Evolutionary conservation across 805 yeast species (phyloP), one percentile per base, ranked within the genome.

Genomic region (Saturnispora kantuleensis): DNA sequence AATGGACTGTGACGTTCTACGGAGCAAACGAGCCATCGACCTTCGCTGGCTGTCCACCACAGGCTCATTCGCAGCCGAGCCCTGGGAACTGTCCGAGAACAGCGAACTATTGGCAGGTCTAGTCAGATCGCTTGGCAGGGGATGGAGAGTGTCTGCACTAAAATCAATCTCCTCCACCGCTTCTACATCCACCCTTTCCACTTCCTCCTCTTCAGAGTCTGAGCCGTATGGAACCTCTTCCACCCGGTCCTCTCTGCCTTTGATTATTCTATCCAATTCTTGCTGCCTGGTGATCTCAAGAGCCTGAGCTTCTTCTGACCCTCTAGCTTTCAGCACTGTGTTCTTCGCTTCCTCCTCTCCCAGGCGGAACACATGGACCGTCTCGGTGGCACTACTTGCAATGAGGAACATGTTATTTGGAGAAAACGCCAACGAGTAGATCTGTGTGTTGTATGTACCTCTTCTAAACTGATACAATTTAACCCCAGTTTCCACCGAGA

Each of bases 341-440:
- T 63, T 63, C 21, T 60, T 59, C 1, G 64, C 62, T 44, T 64
- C 68, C 42, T 63, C 66, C 47, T 72, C 77, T 1, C 79, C 84
- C 43, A 89, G 63, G 47, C 88, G 73, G 69, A 90, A 93, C 18
- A 93, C 78, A 60, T 93, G 98, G 13, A 93, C 95, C 0, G 98
- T 93, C 46, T 84, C 94, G 15, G 95, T 86, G 0, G 96, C 83
- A 26, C 95, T 82, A 18, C 93, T 79, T 4, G 90, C 97, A 17
- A 87, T 77, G 32, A 93, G 71, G 57, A 82, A 79, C 42, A 69
- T 71, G 51, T 86, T 81, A 51, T 85, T 85, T 13, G 73, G 73
- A 52, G 93, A 83, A 64, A 93, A 93, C 13, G 80, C 74, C 49
- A 93, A 69, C 4, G 95, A 83, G 58, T 79, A 82, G 10, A 93